These are phyloP conservation scores for Lecanoromycetidae sp. DNA, from an alignment of 2,329 filamentous ascomycete species.

Conservation along the genomic window DNA sequence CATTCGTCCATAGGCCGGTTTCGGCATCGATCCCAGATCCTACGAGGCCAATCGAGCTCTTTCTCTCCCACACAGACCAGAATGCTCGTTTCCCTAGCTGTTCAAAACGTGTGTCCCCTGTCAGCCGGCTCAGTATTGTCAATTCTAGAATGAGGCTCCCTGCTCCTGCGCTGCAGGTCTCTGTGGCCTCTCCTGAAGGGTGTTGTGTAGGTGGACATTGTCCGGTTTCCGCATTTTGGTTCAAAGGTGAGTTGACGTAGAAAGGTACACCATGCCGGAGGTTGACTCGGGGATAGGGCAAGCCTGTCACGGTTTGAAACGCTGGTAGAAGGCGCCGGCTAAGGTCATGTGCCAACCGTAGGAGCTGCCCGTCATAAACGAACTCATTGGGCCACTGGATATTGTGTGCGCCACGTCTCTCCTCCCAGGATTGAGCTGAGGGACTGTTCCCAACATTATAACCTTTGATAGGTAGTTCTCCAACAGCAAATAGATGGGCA, in stretches of 20 bases:
- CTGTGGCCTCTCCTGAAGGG: constrained; percentile 60
- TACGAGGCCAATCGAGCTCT: constrained; percentile 75
- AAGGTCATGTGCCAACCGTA: constrained; percentile 80
- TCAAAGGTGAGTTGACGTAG: constrained; percentile 73
- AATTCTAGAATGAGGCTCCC: constrained; percentile 92
- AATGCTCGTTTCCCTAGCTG: constrained; percentile 82
- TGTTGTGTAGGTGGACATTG: constrained; percentile 29
- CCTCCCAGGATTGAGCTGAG: constrained; percentile 19
- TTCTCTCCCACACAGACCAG: constrained; percentile 87
- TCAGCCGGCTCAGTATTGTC: constrained; percentile 75
- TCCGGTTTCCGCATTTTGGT: constrained; percentile 42
- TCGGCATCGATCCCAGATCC: constrained; percentile 89
- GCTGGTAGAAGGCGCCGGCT: constrained; percentile 75
- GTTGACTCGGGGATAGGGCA: constrained; percentile 92
- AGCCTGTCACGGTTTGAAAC: constrained; percentile 79
- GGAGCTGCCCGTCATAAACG: constrained; percentile 74
- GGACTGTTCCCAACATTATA: constrained; percentile 44
- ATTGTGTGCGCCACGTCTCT: constrained; percentile 21
- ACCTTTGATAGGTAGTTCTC: constrained; percentile 73
- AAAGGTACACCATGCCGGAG: constrained; percentile 83
- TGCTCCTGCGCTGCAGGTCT: constrained; percentile 94
- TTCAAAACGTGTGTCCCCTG: constrained; percentile 79
- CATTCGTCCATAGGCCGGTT: constrained; percentile 74
- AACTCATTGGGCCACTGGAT: constrained; percentile 68
- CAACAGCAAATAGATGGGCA: constrained; percentile 84